Evolutionary conservation across 306 rosid genomes (phyloP).

Genomic region (Cicer arietinum): DNA sequence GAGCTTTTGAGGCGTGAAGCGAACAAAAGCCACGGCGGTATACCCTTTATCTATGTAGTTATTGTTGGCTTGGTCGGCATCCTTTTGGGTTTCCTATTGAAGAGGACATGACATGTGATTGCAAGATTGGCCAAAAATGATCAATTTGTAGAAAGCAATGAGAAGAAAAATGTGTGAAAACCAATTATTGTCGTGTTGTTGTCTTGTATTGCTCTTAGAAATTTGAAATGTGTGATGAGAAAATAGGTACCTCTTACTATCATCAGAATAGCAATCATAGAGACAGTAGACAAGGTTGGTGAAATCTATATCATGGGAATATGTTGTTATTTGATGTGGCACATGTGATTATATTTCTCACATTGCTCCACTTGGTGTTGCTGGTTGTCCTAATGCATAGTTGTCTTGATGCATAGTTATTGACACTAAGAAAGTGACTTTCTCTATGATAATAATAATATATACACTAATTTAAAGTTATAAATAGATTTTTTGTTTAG

Average conservation of each 20-base stretch:
- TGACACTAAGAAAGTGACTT: not conserved
- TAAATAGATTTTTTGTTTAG: too few relatives aligned
- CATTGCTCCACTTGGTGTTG: too few relatives aligned
- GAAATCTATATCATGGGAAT: constrained; percentile 41
- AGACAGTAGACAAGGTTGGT: constrained; percentile 44
- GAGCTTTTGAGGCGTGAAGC: constrained; percentile 65
- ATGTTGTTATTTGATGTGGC: constrained; percentile 37
- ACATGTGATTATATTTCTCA: constrained; percentile 23
- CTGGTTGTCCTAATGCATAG: not conserved
- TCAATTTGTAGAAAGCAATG: constrained; percentile 57
- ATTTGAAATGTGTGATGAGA: constrained; percentile 48
- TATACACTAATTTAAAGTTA: too few relatives aligned
- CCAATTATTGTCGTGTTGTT: constrained; percentile 46
- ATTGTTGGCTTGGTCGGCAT: constrained; percentile 75
- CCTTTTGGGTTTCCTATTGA: constrained; percentile 78
- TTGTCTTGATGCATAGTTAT: not conserved
- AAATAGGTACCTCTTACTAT: constrained; percentile 36
- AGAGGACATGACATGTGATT: constrained; percentile 62
- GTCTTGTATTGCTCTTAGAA: constrained; percentile 46
- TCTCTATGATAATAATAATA: too few relatives aligned
- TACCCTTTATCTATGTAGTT: constrained; percentile 64
- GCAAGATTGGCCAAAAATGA: constrained; percentile 12
- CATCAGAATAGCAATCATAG: constrained; percentile 46
- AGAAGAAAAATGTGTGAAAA: constrained; percentile 50
- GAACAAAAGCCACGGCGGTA: constrained; percentile 50